Evolutionary conservation across 2,329 filamentous ascomycete genomes (phyloP).

Genomic region (Epichloe sp.): DNA sequence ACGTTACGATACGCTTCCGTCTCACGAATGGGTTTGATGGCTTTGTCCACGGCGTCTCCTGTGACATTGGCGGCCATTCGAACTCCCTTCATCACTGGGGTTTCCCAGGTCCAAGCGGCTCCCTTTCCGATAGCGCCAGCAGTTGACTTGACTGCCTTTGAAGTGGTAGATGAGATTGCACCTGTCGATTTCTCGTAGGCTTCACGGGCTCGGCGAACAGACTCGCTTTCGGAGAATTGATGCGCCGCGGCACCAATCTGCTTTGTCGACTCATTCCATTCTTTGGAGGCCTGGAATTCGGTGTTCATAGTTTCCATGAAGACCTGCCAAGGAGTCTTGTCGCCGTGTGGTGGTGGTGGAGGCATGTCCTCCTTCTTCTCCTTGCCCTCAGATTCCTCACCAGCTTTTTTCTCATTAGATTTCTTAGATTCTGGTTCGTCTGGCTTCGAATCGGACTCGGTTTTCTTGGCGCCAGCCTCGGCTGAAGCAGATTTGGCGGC

Average conservation of each 20-base stretch:
- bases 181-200: conserved; percentile 81
- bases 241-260: conserved; percentile 79
- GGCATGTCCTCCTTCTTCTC: conserved; percentile 54
- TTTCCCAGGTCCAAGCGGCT: conserved; percentile 96
- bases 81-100: conserved; percentile 79
- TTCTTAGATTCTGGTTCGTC: conserved; percentile 33
- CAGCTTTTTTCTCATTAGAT: conserved; percentile 24
- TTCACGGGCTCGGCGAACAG: conserved; percentile 70
- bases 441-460: conserved; percentile 20
- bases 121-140: conserved; percentile 80
- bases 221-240: conserved; percentile 86
- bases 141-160: conserved; percentile 71
- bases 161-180: conserved; percentile 65
- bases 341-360: conserved; percentile 88
- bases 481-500: conserved; percentile 8
- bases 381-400: conserved; percentile 33
- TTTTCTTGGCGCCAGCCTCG: conserved; percentile 22
- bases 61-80: conserved; percentile 77
- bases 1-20: conserved; percentile 92
- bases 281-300: conserved; percentile 93
- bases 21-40: conserved; percentile 84
- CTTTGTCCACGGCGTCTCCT: conserved; percentile 79
- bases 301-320: conserved; percentile 92
- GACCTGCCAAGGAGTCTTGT: conserved; percentile 98
- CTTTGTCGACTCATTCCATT: conserved; percentile 99